These are phyloP conservation scores for Aspergillus japonicus DNA, from an alignment of 2,329 filamentous ascomycete genomes.

Conservation along the genomic window DNA sequence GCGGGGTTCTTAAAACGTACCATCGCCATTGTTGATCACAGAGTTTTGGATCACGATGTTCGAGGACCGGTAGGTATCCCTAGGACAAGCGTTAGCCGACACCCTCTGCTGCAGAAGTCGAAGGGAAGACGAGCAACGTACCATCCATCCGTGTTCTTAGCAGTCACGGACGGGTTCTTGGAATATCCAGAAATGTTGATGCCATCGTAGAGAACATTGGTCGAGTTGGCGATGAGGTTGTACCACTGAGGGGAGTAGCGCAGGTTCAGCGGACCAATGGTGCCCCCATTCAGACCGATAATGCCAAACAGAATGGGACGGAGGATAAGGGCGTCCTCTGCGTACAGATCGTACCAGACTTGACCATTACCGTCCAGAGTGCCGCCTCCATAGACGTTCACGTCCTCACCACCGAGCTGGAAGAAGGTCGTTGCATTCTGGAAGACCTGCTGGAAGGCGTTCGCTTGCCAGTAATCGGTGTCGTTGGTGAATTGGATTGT, in stretches of 20 bases:
- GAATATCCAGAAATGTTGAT: constrained; percentile 60
- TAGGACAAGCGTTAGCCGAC: constrained; percentile 6
- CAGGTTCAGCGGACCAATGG: constrained; percentile 60
- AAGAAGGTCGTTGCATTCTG: constrained; percentile 69
- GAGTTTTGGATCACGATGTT: constrained; percentile 68
- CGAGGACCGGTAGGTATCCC: constrained; percentile 53
- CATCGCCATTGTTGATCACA: constrained; percentile 63
- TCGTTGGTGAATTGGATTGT: constrained; percentile 64
- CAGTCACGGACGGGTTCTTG: constrained; percentile 50
- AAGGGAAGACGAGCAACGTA: constrained; percentile 10
- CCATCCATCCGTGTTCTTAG: constrained; percentile 66
- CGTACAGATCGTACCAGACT: constrained; percentile 64
- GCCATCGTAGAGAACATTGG: constrained; percentile 62
- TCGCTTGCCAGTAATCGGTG: constrained; percentile 66
- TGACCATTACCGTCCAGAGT: constrained; percentile 65
- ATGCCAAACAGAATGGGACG: constrained; percentile 60
- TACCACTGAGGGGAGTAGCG: constrained; percentile 63
- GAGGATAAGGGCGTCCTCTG: constrained; percentile 55
- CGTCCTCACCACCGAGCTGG: constrained; percentile 63
- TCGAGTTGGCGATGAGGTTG: constrained; percentile 65
- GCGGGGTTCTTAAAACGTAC: constrained; percentile 21
- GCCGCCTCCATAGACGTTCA: constrained; percentile 67
- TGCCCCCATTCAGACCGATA: constrained; percentile 57
- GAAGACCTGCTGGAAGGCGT: constrained; percentile 63
- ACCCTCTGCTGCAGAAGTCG: neutral